Conservation (phyloP, 495 filamentous ascomycete species). For the Bacidia gigantensis region DNA sequence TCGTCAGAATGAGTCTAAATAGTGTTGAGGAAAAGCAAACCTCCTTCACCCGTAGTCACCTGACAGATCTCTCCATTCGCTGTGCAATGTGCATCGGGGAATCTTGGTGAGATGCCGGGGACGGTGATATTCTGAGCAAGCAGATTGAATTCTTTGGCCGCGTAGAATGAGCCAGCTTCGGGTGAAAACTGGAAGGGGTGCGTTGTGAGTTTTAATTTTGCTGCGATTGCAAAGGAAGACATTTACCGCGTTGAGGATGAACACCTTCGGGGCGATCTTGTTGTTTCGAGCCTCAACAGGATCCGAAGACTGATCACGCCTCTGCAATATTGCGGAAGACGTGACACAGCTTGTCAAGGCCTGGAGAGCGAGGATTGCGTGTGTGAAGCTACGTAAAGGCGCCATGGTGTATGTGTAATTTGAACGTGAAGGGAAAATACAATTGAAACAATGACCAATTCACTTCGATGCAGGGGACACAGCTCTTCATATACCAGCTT, state of each 20-base stretch:
- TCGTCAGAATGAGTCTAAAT: neutral
- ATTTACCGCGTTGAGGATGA: neutral
- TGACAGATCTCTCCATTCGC: neutral
- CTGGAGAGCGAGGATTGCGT: too few relatives aligned
- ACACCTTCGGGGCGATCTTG: neutral
- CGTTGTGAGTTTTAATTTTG: neutral
- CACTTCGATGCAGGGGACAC: too few relatives aligned
- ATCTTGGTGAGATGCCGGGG: neutral
- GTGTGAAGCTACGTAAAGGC: too few relatives aligned
- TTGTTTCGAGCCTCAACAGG: too few relatives aligned
- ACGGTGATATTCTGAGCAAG: neutral
- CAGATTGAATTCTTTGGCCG: neutral
- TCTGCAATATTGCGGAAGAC: too few relatives aligned
- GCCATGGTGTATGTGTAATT: too few relatives aligned
- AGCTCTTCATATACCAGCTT: too few relatives aligned
- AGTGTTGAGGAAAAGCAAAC: neutral
- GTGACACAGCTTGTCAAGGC: too few relatives aligned
- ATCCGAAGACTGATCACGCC: too few relatives aligned
- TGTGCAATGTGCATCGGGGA: neutral
- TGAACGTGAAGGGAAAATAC: too few relatives aligned
- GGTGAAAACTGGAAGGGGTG: neutral
- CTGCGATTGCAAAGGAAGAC: neutral
- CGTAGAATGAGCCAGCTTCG: neutral
- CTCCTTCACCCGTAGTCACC: neutral
- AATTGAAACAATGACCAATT: too few relatives aligned